Evolutionary conservation across 2,329 filamentous ascomycete genomes (phyloP).

Genomic region (Hymenoscyphus linearis): DNA sequence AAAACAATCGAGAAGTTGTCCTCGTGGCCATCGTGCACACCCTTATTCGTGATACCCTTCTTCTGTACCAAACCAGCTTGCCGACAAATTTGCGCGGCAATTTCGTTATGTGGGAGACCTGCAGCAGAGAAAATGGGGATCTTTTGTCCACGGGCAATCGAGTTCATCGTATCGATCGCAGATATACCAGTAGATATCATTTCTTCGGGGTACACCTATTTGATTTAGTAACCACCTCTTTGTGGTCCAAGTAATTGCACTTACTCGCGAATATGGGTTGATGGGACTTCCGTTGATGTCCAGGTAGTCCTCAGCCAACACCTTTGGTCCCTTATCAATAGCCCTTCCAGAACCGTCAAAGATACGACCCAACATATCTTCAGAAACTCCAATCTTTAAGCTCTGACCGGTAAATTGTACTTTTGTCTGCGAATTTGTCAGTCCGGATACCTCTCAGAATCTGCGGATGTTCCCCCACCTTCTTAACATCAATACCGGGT

Average conservation of each 20-base stretch:
- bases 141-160: slow-evolving; percentile 97
- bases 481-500: slow-evolving; percentile 96
- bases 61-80: slow-evolving; percentile 85
- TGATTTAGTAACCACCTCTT: neutral
- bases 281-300: slow-evolving; percentile 99
- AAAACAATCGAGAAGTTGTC: slow-evolving; percentile 99
- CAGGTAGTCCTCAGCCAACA: slow-evolving; percentile 94
- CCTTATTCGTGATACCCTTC: slow-evolving; percentile 79
- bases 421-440: slow-evolving; percentile 61
- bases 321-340: slow-evolving; percentile 98
- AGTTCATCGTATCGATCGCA: slow-evolving; percentile 97
- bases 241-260: slow-evolving; percentile 26
- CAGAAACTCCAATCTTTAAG: slow-evolving; percentile 96
- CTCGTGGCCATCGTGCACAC: slow-evolving; percentile 90
- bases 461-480: slow-evolving; percentile 46
- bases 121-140: slow-evolving; percentile 98
- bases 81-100: slow-evolving; percentile 96
- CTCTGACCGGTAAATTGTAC: slow-evolving; percentile 97
- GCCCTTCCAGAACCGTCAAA: slow-evolving; percentile 97
- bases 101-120: slow-evolving; percentile 98
- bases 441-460: neutral
- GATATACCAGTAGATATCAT: slow-evolving; percentile 99
- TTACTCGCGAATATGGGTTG: slow-evolving; percentile 93
- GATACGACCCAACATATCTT: slow-evolving; percentile 98
- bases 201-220: slow-evolving; percentile 93